phyloP scores from a whole-genome alignment of 2,329 filamentous ascomycete species.

The Phoma herbarum region DNA sequence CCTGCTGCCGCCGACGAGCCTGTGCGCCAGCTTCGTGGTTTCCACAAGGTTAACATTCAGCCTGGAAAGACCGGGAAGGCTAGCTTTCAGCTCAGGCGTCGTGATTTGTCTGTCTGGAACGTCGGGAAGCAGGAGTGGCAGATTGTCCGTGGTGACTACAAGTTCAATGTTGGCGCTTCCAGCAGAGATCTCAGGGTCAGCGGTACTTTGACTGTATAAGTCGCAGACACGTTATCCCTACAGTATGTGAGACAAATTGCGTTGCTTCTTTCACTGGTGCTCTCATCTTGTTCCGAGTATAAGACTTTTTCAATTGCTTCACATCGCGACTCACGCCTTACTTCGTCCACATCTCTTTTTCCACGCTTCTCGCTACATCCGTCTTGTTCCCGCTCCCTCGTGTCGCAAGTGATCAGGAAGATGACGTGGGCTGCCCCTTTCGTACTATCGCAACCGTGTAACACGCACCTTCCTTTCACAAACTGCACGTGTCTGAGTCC shows the following conservation, averaged over 20 bases:
- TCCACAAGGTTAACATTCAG: conserved; percentile 46
- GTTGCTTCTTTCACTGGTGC: background rate
- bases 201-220: conserved; percentile 45
- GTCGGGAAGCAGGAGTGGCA: conserved; percentile 45
- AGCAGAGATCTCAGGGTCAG: conserved; percentile 49
- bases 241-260: background rate
- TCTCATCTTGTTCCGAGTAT: background rate
- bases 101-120: conserved; percentile 52
- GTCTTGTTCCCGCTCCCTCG: conserved; percentile 3
- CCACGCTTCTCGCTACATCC: background rate
- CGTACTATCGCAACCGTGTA: conserved; percentile 1
- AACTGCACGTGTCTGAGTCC: conserved; percentile 4
- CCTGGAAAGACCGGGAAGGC: conserved; percentile 43
- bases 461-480: conserved; percentile 13
- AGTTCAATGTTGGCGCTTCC: conserved; percentile 45
- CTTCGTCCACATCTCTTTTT: background rate
- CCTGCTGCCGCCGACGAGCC: conserved; percentile 43
- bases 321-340: background rate
- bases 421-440: conserved; percentile 7
- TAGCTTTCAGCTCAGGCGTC: conserved; percentile 46
- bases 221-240: background rate
- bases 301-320: background rate
- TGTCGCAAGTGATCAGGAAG: background rate
- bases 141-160: conserved; percentile 47
- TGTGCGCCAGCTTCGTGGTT: conserved; percentile 49